These are phyloP conservation scores for Hemileia vastatrix DNA, from an alignment of 1,284 basidiomycete species.

Conservation along the genomic window DNA sequence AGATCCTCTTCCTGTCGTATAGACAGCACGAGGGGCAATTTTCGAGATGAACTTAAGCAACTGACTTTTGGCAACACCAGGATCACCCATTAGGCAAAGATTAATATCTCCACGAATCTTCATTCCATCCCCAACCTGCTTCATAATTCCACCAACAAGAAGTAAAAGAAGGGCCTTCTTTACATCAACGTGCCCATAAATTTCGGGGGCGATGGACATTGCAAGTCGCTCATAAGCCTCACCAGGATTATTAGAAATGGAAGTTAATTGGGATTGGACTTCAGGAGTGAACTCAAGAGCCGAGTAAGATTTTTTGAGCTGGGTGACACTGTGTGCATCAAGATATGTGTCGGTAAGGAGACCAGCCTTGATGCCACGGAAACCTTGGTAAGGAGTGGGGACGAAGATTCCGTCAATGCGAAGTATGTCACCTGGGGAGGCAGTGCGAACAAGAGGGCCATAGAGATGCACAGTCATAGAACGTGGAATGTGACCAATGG, in stretches of 20 bases:
- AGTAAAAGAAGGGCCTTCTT: constrained; percentile 94
- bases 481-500: constrained; percentile 95
- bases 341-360: constrained; percentile 97
- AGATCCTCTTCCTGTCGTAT: constrained; percentile 95
- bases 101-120: constrained; percentile 98
- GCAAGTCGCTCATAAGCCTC: constrained; percentile 71
- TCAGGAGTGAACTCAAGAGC: constrained; percentile 86
- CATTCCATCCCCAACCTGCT: constrained; percentile 95
- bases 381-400: constrained; percentile 76
- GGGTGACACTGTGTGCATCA: constrained; percentile 78
- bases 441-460: constrained; percentile 74
- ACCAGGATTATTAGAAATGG: constrained; percentile 61
- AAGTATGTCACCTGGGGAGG: constrained; percentile 94
- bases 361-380: constrained; percentile 81
- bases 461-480: constrained; percentile 94
- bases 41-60: constrained; percentile 97
- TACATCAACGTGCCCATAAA: constrained; percentile 94
- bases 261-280: constrained; percentile 61
- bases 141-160: constrained; percentile 90
- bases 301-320: constrained; percentile 95
- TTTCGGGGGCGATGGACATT: constrained; percentile 81
- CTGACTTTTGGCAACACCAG: constrained; percentile 98
- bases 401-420: constrained; percentile 81
- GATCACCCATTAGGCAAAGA: constrained; percentile 97
- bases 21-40: constrained; percentile 91